These are phyloP conservation scores for Kwoniella mangroviensis DNA, from an alignment of 768 basidiomycete genomes.

Conservation along the genomic window DNA sequence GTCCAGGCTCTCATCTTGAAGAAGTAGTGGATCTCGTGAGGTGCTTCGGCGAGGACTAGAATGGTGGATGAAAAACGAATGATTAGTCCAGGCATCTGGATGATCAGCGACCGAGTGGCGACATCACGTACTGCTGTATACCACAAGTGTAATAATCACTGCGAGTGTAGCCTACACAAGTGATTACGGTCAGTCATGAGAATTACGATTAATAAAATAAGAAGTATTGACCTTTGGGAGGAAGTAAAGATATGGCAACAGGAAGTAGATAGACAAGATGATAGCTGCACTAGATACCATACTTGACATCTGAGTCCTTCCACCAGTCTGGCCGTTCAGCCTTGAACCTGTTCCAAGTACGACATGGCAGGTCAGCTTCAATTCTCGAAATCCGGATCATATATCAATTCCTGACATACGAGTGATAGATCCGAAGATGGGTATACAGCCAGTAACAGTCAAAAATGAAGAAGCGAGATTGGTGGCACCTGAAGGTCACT, in stretches of 20 bases:
- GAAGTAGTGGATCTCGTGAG: constrained; percentile 83
- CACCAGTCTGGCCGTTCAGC: constrained; percentile 89
- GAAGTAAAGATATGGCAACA: constrained; percentile 81
- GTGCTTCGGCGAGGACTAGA: constrained; percentile 60
- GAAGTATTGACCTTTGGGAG: constrained; percentile 75
- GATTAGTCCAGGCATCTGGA: no score
- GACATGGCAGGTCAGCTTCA: not conserved
- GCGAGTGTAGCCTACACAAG: constrained; percentile 39
- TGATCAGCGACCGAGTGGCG: no score
- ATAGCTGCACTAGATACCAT: constrained; percentile 75
- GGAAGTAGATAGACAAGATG: constrained; percentile 83
- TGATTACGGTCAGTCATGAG: constrained; percentile 8
- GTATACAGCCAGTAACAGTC: constrained; percentile 74
- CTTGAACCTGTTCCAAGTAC: constrained; percentile 61
- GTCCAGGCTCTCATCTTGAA: constrained; percentile 92
- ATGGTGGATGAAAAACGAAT: not conserved
- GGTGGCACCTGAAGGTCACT: constrained; percentile 63
- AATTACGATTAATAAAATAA: constrained; percentile 22
- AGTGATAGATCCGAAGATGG: constrained; percentile 91
- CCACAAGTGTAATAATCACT: constrained; percentile 77
- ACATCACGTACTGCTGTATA: constrained; percentile 66
- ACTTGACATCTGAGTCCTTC: constrained; percentile 80
- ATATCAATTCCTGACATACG: constrained; percentile 59
- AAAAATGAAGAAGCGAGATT: constrained; percentile 80
- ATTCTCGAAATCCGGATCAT: not conserved